Base-by-base conservation (phyloP, 2,329 filamentous ascomycete genomes). In the Pyrenophora seminiperda region DNA sequence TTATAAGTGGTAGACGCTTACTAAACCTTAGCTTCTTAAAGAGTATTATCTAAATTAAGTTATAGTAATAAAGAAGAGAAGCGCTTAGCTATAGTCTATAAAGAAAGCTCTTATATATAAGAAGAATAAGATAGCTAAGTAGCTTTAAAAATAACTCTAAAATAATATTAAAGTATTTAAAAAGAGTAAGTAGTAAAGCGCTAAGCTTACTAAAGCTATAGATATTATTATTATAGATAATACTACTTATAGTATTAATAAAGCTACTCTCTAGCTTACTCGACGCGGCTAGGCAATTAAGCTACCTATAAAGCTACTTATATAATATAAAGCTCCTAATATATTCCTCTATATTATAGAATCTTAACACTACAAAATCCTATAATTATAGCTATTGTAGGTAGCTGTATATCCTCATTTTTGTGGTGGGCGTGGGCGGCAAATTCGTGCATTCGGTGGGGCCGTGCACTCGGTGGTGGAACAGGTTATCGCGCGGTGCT, bases 371-470 rank as follows among this genome's bases (percentile, higher is more conserved):
- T 27, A 40, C 13, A 27, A 27, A 40, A 40, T 40, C 37, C 24
- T 20, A 20, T 40, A 20, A 27, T 40, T 6, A 40, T 40, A 40
- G 37, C n/a, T n/a, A n/a, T n/a, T n/a, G n/a, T n/a, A n/a, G n/a
- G n/a, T n/a, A n/a, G n/a, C n/a, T n/a, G n/a, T 40, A 40, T 22
- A 40, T 17, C 37, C 37, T 40, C 20, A 40, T 19, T 24, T 40
- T 6, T 14, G 37, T 27, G 20, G 37, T 40, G 37, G 13, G 18
- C 13, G 18, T 27, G 37, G 13, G 37, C 27, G 20, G 10, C 18
- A 29, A 29, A 11, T 27, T 14, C 37, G 37, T 13, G 37, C 37
- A 19, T 40, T 40, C 20, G 37, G 37, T 27, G 20, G 37, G 11
- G 37, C 37, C 24, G 11, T 29, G 24, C 24, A 29, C 24, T n/a